A percentile compares a stretch with the other conserved stretches of the same genome.
phyloP scores from a whole-genome alignment of 2,329 filamentous ascomycete genomes.

The Volutella citrinella region DNA sequence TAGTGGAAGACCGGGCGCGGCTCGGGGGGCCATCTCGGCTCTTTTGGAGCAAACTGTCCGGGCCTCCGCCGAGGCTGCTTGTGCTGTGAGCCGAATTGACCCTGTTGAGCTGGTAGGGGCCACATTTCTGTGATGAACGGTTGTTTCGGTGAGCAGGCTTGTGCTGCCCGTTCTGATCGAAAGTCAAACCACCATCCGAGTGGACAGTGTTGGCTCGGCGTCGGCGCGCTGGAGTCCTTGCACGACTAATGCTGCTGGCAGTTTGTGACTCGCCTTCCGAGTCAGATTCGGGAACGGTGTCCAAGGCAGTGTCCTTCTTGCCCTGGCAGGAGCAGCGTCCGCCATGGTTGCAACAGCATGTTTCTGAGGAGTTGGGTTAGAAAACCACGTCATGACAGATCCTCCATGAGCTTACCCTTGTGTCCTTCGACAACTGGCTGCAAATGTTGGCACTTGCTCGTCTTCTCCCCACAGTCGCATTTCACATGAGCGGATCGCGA shows the following conservation, averaged over 20 bases:
- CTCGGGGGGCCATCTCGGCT: conserved; percentile 33
- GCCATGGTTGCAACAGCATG: conserved; percentile 69
- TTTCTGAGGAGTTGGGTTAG: conserved; percentile 43
- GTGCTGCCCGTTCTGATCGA: conserved; percentile 64
- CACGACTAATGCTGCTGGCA: conserved; percentile 25
- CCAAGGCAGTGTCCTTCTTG: conserved; percentile 59
- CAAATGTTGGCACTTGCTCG: conserved; percentile 64
- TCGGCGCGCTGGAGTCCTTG: conserved; percentile 45
- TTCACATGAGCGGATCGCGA: conserved; percentile 91
- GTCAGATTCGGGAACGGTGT: conserved; percentile 63
- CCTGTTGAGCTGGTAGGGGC: conserved; percentile 59
- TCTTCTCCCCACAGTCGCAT: conserved; percentile 95
- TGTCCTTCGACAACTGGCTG: conserved; percentile 56
- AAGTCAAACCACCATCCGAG: conserved; percentile 56
- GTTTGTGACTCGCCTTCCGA: conserved; percentile 46
- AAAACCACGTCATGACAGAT: conserved; percentile 8
- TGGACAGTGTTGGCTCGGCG: conserved; percentile 61
- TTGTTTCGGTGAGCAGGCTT: conserved; percentile 60
- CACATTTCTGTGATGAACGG: conserved; percentile 59
- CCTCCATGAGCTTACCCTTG: conserved; percentile 47
- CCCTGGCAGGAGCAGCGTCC: conserved; percentile 62
- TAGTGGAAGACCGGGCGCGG: conserved; percentile 34
- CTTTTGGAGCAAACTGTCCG: conserved; percentile 38
- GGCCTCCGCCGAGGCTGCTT: conserved; percentile 44
- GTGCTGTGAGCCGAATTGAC: conserved; percentile 56